These are phyloP conservation scores for Calocybe gambosa DNA, from an alignment of 1,284 basidiomycete species.

Conservation along the genomic window DNA sequence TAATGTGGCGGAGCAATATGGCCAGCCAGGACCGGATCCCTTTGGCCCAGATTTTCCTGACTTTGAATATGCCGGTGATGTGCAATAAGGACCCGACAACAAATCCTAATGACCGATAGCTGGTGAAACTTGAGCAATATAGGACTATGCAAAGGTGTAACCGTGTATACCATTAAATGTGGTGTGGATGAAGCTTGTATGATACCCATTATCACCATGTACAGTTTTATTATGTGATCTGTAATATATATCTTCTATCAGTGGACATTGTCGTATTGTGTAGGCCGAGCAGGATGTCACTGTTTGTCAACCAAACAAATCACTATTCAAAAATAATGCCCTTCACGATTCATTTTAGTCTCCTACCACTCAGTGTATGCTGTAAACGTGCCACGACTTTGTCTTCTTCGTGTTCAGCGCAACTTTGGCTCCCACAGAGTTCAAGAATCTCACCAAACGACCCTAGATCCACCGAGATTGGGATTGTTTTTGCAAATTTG, in stretches of 20 bases:
- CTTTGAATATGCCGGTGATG: conserved; percentile 53
- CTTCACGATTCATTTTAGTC: conserved; percentile 25
- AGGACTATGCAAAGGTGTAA: background rate
- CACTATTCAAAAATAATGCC: conserved; percentile 35
- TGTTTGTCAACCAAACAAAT: conserved; percentile 30
- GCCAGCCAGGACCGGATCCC: conserved; percentile 46
- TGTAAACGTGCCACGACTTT: conserved; percentile 10
- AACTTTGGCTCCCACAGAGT: conserved; percentile 21
- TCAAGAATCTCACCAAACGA: conserved; percentile 52
- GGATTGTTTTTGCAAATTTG: conserved; percentile 16
- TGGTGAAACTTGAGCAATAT: background rate
- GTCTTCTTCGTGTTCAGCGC: conserved; percentile 13
- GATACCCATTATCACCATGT: conserved; percentile 1
- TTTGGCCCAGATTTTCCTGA: conserved; percentile 58
- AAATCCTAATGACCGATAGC: background rate
- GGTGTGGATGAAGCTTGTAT: background rate
- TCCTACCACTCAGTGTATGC: conserved; percentile 21
- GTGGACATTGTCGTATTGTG: too few species aligned
- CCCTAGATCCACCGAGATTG: conserved; percentile 54
- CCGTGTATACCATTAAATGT: conserved; percentile 3
- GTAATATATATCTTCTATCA: too few species aligned
- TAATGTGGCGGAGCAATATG: conserved; percentile 54
- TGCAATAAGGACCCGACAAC: conserved; percentile 13
- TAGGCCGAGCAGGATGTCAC: background rate
- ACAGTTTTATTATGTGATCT: background rate